Conservation (phyloP, 345 rosid species). For the Populus davidiana region DNA sequence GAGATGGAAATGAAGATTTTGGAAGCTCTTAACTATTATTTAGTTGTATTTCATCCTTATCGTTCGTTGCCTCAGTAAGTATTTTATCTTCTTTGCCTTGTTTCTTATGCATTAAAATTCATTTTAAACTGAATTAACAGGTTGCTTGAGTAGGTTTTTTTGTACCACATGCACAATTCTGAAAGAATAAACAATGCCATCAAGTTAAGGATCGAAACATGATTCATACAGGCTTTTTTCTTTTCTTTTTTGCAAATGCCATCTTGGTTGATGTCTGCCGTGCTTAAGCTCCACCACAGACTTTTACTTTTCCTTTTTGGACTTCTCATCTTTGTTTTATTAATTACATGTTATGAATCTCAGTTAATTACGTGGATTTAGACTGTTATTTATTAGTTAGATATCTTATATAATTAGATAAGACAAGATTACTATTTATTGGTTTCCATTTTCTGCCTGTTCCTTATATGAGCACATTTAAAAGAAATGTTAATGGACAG, state of each 20-base stretch:
- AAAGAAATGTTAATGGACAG: too few species aligned
- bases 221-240: too few species aligned
- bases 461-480: too few species aligned
- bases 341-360: not conserved
- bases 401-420: too few species aligned
- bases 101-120: not conserved
- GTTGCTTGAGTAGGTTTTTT: not conserved
- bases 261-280: not conserved
- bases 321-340: not conserved
- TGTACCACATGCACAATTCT: not conserved
- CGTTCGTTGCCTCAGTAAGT: constrained; percentile 78
- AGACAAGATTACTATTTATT: too few species aligned
- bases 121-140: not conserved
- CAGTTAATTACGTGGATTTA: too few species aligned
- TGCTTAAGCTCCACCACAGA: not conserved
- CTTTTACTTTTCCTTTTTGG: too few species aligned
- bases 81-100: constrained; percentile 1
- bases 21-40: constrained; percentile 88
- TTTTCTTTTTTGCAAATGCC: not conserved
- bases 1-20: constrained; percentile 98
- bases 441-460: too few species aligned
- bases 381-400: too few species aligned
- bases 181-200: not conserved
- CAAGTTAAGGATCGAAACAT: not conserved
- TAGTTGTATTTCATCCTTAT: constrained; percentile 94